Evolutionary conservation across 108 stramenopile genomes (phyloP).

Genomic region (Tribonema minus): DNA sequence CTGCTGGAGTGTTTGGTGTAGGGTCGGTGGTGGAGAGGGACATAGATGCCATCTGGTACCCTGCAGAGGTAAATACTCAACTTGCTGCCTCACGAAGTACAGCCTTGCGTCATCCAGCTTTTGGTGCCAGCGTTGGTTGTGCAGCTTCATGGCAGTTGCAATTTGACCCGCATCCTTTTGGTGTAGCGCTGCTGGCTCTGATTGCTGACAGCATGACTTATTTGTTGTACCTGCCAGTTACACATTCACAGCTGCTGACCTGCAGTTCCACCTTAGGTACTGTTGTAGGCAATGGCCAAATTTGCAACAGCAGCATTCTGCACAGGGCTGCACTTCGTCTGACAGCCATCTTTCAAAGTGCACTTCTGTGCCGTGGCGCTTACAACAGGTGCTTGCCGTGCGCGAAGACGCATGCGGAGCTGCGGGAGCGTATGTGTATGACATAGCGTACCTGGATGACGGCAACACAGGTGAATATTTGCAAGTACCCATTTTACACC

Average conservation of each 20-base stretch:
- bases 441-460: slow-evolving; percentile 33
- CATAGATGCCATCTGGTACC: slow-evolving; percentile 41
- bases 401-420: not conserved
- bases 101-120: not conserved
- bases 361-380: not conserved
- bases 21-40: slow-evolving; percentile 40
- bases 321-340: not conserved
- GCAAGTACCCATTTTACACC: not conserved
- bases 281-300: not conserved
- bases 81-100: not conserved
- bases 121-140: not conserved
- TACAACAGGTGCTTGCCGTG: slow-evolving; percentile 17
- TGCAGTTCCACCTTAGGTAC: not conserved
- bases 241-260: no score
- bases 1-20: not conserved
- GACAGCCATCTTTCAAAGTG: not conserved
- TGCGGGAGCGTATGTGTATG: not conserved
- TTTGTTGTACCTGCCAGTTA: no score
- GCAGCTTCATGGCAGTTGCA: no score
- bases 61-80: slow-evolving; percentile 5
- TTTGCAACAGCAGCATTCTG: not conserved
- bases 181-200: no score
- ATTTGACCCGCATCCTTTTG: no score
- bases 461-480: slow-evolving; percentile 1
- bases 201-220: no score